Conservation (phyloP, 2,329 filamentous ascomycete genomes). For the Leptosphaerulina australis region DNA sequence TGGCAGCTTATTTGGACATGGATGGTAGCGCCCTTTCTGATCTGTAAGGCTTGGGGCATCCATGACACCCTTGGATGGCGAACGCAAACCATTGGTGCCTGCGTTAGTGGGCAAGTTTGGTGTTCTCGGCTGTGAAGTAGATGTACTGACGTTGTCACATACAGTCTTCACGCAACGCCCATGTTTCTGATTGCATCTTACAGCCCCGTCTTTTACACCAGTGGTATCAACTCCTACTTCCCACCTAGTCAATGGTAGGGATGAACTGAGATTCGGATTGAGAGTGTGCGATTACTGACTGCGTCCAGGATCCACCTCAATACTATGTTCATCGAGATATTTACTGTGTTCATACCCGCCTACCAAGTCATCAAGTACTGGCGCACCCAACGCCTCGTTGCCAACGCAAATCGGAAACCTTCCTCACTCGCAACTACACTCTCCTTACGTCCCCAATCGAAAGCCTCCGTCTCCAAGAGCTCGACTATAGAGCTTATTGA, state of each 20-base stretch:
- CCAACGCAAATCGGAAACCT: constrained; percentile 3
- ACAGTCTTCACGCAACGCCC: constrained; percentile 26
- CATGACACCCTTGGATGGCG: constrained; percentile 27
- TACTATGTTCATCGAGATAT: constrained; percentile 26
- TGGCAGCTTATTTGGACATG: constrained; percentile 32
- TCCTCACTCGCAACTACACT: constrained; percentile 5
- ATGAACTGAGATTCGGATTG: not conserved
- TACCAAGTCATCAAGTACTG: constrained; percentile 22
- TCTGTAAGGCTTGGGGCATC: constrained; percentile 23
- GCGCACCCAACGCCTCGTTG: constrained; percentile 5
- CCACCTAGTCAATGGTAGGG: constrained; percentile 26
- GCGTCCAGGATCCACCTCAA: constrained; percentile 23
- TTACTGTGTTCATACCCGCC: constrained; percentile 25
- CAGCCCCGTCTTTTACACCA: constrained; percentile 19
- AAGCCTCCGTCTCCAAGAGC: not conserved
- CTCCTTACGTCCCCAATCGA: not conserved
- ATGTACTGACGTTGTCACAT: not conserved
- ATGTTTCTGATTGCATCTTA: constrained; percentile 31
- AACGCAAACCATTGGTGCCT: constrained; percentile 26
- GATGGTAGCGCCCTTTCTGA: constrained; percentile 25
- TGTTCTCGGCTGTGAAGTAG: not conserved
- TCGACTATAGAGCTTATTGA: constrained; percentile 18
- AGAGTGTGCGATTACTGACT: not conserved
- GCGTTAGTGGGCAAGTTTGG: constrained; percentile 24
- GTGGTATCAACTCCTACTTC: constrained; percentile 23